Evolutionary conservation across 192 early-diverging fungal species (phyloP), one percentile per base, ranked within the genome.

Genomic region (Phlyctochytrium bullatum): DNA sequence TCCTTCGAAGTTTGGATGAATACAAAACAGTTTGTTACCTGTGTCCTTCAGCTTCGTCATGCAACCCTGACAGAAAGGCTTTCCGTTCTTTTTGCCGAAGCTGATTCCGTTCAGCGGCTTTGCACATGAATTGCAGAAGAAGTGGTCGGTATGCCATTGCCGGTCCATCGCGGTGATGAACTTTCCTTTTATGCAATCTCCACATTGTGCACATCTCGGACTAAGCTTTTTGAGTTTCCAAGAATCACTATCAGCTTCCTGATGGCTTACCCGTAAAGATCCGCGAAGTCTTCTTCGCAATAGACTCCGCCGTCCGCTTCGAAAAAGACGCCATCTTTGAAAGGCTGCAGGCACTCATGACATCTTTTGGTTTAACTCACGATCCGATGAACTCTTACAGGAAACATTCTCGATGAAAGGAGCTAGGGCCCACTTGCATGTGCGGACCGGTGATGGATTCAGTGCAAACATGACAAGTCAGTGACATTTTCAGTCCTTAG

Each of bases 141-240:
- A 85, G 40, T 83, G 81, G 16, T 79, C 76, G 3, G 77, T 51
- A 67, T 85, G 83, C 79, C 81, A 85, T 52, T 78, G 80, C 50
- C 66, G 59, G 2, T 79, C 78, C 27, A 82, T 60, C 23, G 81
- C 83, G 14, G 67, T 73, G 2, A 83, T 73, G 59, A 71, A 76
- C 52, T 76, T 76, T 12, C 79, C 83, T 23, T 59, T 23, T 54
- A 67, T 67, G n/a, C 34, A 25, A 1, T 36, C 66, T 4, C 66
- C 58, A 33, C 66, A 67, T 6, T n/a, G 12, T 1, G n/a, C 58
- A 25, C 54, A 57, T 57, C 54, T 57, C 6, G 54, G 54, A 10
- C 54, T 57, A 57, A 57, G 54, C 14, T 14, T 57, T 28, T 57
- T 57, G 4, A 57, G 27, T 57, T 6, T 14, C 12, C 16, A 25